Evolutionary conservation across 2,329 filamentous ascomycete genomes (phyloP).

Genomic region (Aphanocladium album): DNA sequence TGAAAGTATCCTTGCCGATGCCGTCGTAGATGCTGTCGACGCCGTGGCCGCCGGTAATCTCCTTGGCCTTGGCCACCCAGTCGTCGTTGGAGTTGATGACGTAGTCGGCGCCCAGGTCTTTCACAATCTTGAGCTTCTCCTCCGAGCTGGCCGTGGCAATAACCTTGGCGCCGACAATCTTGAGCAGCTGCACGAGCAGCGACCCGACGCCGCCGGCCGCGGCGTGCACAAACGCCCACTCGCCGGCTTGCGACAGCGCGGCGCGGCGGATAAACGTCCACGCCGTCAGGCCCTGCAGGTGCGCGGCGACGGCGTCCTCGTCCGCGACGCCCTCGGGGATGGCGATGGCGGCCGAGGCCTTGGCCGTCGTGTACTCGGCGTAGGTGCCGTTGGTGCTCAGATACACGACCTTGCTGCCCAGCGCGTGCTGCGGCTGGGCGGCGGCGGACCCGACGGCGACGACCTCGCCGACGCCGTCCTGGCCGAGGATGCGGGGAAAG

Average conservation of each 20-base stretch:
- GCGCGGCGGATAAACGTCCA: constrained; percentile 74
- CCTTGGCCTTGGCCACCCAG: constrained; percentile 54
- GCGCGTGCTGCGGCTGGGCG: constrained; percentile 47
- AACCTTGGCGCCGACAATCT: constrained; percentile 64
- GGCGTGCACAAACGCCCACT: constrained; percentile 80
- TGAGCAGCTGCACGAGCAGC: constrained; percentile 70
- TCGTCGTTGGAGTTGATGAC: constrained; percentile 64
- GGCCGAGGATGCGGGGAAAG: constrained; percentile 72
- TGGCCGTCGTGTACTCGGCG: constrained; percentile 51
- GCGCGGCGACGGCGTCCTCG: constrained; percentile 60
- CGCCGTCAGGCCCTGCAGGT: constrained; percentile 81
- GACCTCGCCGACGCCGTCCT: constrained; percentile 71
- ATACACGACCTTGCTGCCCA: constrained; percentile 69
- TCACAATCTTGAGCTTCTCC: constrained; percentile 68
- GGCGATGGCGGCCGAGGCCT: constrained; percentile 50
- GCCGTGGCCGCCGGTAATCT: constrained; percentile 68
- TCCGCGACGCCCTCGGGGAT: constrained; percentile 59
- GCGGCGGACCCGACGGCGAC: constrained; percentile 51
- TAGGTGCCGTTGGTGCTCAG: constrained; percentile 47
- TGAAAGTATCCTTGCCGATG: constrained; percentile 81
- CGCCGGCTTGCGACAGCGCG: constrained; percentile 67
- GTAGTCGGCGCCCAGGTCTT: constrained; percentile 64
- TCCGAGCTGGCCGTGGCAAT: constrained; percentile 73
- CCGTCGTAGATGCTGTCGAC: constrained; percentile 78
- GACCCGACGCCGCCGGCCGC: constrained; percentile 78